A percentile compares a stretch with the other conserved stretches of the same genome.
Conservation (phyloP, 768 basidiomycete species). For the Sarcodon aspratus region DNA sequence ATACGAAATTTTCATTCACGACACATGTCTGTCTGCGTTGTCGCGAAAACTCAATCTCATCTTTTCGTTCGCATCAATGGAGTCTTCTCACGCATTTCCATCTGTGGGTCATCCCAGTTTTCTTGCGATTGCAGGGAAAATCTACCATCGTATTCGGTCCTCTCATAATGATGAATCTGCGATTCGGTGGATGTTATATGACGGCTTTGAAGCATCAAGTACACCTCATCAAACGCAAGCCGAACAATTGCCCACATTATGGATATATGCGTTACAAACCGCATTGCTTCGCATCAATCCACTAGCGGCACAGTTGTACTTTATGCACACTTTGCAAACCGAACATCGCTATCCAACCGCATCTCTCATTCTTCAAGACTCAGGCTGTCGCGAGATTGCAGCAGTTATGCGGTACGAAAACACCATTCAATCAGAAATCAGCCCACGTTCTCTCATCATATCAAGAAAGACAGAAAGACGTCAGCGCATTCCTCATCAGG, state of each 20-base stretch:
- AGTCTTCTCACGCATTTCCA: slow-evolving; percentile 16
- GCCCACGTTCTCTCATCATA: slow-evolving; percentile 10
- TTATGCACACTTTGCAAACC: too few species aligned
- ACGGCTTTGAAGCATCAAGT: too few species aligned
- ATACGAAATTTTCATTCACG: slow-evolving; percentile 13
- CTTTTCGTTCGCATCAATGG: slow-evolving; percentile 20
- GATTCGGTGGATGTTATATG: too few species aligned
- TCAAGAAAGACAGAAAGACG: neutral
- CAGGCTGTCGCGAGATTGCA: too few species aligned
- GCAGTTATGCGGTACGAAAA: slow-evolving; percentile 10
- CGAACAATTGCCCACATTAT: slow-evolving; percentile 4
- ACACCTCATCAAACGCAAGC: neutral
- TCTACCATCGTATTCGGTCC: slow-evolving; percentile 21
- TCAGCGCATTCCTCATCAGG: slow-evolving; percentile 11
- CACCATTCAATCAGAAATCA: slow-evolving; percentile 8
- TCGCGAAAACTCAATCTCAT: slow-evolving; percentile 19
- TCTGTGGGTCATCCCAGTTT: slow-evolving; percentile 8
- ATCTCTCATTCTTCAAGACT: too few species aligned
- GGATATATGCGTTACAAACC: slow-evolving; percentile 7
- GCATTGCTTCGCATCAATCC: too few species aligned
- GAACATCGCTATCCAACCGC: too few species aligned
- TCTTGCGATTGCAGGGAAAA: slow-evolving; percentile 18
- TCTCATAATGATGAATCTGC: too few species aligned
- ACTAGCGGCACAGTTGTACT: too few species aligned
- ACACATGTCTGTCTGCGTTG: slow-evolving; percentile 14